Evolutionary conservation across 2,329 filamentous ascomycete species (phyloP), one percentile per base, ranked within the genome.

Genomic region (Monosporascus sp.): DNA sequence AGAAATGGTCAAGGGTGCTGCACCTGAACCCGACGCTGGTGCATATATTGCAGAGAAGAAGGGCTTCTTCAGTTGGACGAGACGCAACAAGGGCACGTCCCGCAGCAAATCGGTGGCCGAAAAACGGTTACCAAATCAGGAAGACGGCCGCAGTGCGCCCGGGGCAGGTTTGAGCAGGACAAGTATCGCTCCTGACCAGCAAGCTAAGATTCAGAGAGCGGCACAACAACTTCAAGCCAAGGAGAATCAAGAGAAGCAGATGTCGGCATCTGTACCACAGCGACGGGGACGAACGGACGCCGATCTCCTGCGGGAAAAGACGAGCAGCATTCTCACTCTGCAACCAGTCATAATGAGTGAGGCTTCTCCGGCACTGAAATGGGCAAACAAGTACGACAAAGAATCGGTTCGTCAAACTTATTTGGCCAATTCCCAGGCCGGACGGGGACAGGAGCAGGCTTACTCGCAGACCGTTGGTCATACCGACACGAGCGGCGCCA

Each of bases 31-130:
- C 1, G 86, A 89, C 50, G 86, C 87, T 49, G 91, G 89, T 48
- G 91, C 91, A 1, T 96, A 96, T 63, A 90, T 97, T 63, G 91
- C 89, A 0, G 91, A 96, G 70, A 97, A 97, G 81, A 97, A 97
- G 74, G 84, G 90, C 41, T 89, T 94, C 62, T 96, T 97, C 71
- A 90, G 89, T 67, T 96, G 88, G 74, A 92, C 89, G 14, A 86
- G 79, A 60, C 85, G 87, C 41, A 84, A 82, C 62, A 85, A 79
- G 70, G 76, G 74, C 2, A 56, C 82, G 8, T 80, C 79, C 45
- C 84, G 91, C 58, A 82, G 87, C 65, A 90, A 88, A 69, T 90
- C 88, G 3, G 81, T 79, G 2, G 81, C 81, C 2, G 79, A 80
- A 20, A 90, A 88, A 65, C 78, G 84, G 47, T 73, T 75, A 2